Conservation (phyloP, 495 filamentous ascomycete genomes). For the Halenospora varia region DNA sequence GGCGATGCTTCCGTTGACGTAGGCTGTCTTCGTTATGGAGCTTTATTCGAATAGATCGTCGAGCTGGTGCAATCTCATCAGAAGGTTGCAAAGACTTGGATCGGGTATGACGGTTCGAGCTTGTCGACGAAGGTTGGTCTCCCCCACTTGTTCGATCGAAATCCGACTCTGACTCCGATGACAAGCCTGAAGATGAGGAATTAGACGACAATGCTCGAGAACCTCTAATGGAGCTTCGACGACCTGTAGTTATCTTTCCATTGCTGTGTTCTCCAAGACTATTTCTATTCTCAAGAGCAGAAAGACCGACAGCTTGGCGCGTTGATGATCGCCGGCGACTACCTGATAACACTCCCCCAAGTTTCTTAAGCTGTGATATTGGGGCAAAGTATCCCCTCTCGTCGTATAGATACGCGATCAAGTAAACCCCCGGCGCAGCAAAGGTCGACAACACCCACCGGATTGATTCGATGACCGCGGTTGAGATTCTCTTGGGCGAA, state of each 20-base stretch:
- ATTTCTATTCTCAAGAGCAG: constrained; percentile 23
- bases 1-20: constrained; percentile 56
- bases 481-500: constrained; percentile 55
- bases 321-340: constrained; percentile 31
- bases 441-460: constrained; percentile 75
- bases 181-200: constrained; percentile 55
- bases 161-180: constrained; percentile 60
- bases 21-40: constrained; percentile 76
- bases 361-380: constrained; percentile 53
- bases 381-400: constrained; percentile 76
- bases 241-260: constrained; percentile 1
- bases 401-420: constrained; percentile 76
- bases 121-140: constrained; percentile 10
- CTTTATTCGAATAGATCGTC: constrained; percentile 87
- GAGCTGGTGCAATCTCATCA: constrained; percentile 60
- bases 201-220: constrained; percentile 38
- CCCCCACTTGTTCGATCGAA: constrained; percentile 28
- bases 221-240: constrained; percentile 12
- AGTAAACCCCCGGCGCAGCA: constrained; percentile 71
- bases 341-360: constrained; percentile 31
- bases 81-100: constrained; percentile 22
- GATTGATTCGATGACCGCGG: constrained; percentile 58
- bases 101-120: constrained; percentile 23
- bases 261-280: background rate
- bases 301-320: constrained; percentile 34